Percentiles rank a stretch among this genome's conserved stretches.
These are phyloP conservation scores for Plenodomus lindquistii DNA, from an alignment of 2,329 filamentous ascomycete genomes.

Conservation along the genomic window DNA sequence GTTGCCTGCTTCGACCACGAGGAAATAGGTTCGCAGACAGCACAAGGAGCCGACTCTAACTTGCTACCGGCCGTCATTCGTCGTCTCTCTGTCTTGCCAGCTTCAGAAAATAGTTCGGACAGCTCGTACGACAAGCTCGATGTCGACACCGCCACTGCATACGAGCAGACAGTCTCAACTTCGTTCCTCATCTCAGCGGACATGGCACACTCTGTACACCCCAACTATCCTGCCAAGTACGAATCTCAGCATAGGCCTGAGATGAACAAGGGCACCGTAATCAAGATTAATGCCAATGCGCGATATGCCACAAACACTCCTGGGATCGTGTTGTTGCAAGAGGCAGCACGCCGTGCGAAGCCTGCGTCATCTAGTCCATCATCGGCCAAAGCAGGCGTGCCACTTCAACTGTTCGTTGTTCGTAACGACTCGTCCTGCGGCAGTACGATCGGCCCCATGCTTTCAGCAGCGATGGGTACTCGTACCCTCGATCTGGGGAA, in stretches of 20 bases:
- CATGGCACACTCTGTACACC: slow-evolving; percentile 96
- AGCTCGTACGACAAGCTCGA: slow-evolving; percentile 67
- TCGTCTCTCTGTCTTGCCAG: slow-evolving; percentile 79
- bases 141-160: slow-evolving; percentile 71
- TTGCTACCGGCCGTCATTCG: slow-evolving; percentile 84
- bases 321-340: slow-evolving; percentile 89
- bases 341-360: slow-evolving; percentile 70
- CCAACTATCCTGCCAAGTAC: slow-evolving; percentile 92
- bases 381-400: slow-evolving; percentile 67
- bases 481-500: slow-evolving; percentile 92
- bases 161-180: slow-evolving; percentile 87
- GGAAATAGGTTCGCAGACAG: slow-evolving; percentile 90
- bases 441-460: slow-evolving; percentile 96
- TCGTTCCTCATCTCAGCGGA: slow-evolving; percentile 96
- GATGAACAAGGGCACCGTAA: slow-evolving; percentile 95
- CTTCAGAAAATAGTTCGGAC: slow-evolving; percentile 61
- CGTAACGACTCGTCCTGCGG: slow-evolving; percentile 94
- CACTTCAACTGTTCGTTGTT: slow-evolving; percentile 93
- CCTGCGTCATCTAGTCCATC: slow-evolving; percentile 48
- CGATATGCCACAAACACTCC: slow-evolving; percentile 96
- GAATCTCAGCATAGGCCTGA: slow-evolving; percentile 87
- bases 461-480: slow-evolving; percentile 82
- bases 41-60: slow-evolving; percentile 92
- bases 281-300: slow-evolving; percentile 98
- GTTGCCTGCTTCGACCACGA: slow-evolving; percentile 97